Evolutionary conservation across 352 stramenopile genomes (phyloP), one percentile per base, ranked within the genome.

Genomic region (Salisapilia sapeloensis): DNA sequence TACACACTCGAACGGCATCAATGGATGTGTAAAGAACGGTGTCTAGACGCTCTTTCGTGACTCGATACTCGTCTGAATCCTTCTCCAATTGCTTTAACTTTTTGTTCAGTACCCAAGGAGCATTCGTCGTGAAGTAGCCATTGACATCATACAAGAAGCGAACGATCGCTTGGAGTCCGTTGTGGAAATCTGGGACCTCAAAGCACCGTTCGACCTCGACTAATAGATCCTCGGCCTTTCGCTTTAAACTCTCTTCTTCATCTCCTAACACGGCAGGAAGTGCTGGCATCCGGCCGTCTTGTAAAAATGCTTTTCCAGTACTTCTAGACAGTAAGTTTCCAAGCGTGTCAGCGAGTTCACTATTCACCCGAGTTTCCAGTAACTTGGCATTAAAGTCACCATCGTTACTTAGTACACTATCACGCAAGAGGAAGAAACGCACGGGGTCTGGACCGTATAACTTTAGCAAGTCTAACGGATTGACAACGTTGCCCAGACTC

Each of bases 401-500:
- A 44, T 99, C 95, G 38, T 92, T 85, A 20, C 93, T 93, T 34
- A 97, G 94, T 16, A 95, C 86, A 19, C 65, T 92, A 77, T 77
- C 86, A 62, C 76, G 72, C 36, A 94, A 46, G 34, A 95, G 35
- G 22, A 85, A 92, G 43, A 86, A 98, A 19, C 93, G 72, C 29
- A 98, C 92, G 15, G 82, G 83, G 56, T 98, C 94, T 2, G 91
- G 62, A 14, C 84, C 64, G 50, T 96, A 98, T 37, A 65, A 85
- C 19, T 79, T 49, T 7, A 98, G 59, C 22, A 98, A 56, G 6
- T 92, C 61, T 12, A 93, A 51, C 14, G 95, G 94, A 33, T 97
- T 82, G 37, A 99, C 86, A 9, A 98, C 92, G 63, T 99, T 99
- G 7, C 94, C 94, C 1, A 98, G 50, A 29, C 86, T 98, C 58